Evolutionary conservation across 768 basidiomycete genomes (phyloP).

Genomic region (Suillus clintonianus): DNA sequence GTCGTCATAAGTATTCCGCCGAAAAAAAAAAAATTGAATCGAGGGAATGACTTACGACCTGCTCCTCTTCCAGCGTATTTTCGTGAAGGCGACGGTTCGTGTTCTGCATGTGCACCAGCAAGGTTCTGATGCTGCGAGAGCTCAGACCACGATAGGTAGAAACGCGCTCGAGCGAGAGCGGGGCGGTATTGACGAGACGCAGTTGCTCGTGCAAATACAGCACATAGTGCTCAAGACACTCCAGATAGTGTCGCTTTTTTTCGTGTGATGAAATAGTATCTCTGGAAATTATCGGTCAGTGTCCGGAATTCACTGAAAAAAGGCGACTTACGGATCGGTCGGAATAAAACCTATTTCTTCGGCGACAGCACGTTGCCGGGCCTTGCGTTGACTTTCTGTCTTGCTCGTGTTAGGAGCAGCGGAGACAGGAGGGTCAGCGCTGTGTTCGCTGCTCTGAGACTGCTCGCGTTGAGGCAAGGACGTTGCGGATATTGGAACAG

Average conservation of each 20-base stretch:
- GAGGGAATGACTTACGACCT: slow-evolving; percentile 40
- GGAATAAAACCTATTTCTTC: slow-evolving; percentile 56
- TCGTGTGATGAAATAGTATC: slow-evolving; percentile 80
- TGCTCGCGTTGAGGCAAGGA: neutral
- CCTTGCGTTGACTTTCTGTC: slow-evolving; percentile 54
- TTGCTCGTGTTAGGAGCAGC: slow-evolving; percentile 21
- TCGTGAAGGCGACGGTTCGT: slow-evolving; percentile 51
- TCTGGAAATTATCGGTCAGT: slow-evolving; percentile 29
- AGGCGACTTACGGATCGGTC: slow-evolving; percentile 58
- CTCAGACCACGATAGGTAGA: slow-evolving; percentile 54
- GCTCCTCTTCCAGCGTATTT: slow-evolving; percentile 55
- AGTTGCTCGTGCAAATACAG: slow-evolving; percentile 65
- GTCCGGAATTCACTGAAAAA: too few relatives aligned
- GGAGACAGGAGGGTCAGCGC: neutral
- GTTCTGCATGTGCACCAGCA: slow-evolving; percentile 72
- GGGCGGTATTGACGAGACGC: slow-evolving; percentile 46
- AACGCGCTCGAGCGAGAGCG: slow-evolving; percentile 52
- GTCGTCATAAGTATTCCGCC: neutral
- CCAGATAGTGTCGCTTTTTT: slow-evolving; percentile 73
- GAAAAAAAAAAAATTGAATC: neutral
- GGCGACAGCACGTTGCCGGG: slow-evolving; percentile 58
- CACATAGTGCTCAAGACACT: slow-evolving; percentile 73
- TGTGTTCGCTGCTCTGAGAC: neutral
- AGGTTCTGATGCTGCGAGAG: slow-evolving; percentile 67
- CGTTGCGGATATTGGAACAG: slow-evolving; percentile 5